These are phyloP conservation scores for Coffea canephora DNA, from an alignment of 257 asterid genomes.

Conservation along the genomic window DNA sequence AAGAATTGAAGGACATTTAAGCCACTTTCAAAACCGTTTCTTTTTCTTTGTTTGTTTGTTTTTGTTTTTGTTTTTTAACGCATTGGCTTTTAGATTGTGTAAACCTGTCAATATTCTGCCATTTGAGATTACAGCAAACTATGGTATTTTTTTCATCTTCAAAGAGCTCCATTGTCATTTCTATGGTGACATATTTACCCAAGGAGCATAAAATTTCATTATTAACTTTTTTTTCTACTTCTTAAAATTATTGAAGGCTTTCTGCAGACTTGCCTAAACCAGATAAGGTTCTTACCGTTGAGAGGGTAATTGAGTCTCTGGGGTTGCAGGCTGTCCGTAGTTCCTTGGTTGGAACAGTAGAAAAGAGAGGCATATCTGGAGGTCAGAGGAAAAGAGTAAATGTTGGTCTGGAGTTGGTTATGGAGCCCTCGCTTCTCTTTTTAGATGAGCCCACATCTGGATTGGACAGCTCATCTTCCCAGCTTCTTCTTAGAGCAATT, in stretches of 20 bases:
- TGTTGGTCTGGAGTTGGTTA: slow-evolving; percentile 92
- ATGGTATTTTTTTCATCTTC: background rate
- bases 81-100: background rate
- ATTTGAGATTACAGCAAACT: background rate
- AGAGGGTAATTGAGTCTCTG: slow-evolving; percentile 78
- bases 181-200: background rate
- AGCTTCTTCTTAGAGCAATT: slow-evolving; percentile 85
- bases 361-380: slow-evolving; percentile 90
- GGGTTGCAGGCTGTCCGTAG: slow-evolving; percentile 77
- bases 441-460: slow-evolving; percentile 97
- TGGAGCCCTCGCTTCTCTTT: slow-evolving; percentile 93
- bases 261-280: slow-evolving; percentile 69
- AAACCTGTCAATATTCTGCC: background rate
- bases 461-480: slow-evolving; percentile 92
- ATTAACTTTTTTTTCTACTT: slow-evolving; percentile 27
- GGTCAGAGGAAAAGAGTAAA: slow-evolving; percentile 95
- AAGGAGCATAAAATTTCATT: background rate
- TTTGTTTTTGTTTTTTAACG: background rate
- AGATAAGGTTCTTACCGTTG: slow-evolving; percentile 85
- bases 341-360: slow-evolving; percentile 90
- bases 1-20: background rate
- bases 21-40: background rate
- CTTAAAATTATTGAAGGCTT: slow-evolving; percentile 52
- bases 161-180: background rate
- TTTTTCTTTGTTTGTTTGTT: background rate